These are phyloP conservation scores for Salix exigua DNA, from an alignment of 345 rosid genomes.

Conservation along the genomic window DNA sequence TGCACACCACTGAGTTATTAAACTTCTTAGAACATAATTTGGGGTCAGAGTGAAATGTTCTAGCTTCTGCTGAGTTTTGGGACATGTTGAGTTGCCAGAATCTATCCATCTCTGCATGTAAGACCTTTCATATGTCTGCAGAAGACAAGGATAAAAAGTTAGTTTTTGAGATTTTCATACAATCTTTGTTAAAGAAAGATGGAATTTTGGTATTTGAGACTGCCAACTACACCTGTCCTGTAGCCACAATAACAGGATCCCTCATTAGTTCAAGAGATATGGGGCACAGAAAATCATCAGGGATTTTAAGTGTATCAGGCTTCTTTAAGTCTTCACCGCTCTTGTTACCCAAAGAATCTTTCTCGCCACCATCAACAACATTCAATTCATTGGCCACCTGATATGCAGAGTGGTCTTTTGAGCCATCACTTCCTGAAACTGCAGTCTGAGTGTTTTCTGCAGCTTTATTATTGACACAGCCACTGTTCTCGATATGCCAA, in stretches of 20 bases:
- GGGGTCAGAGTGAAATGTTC: slow-evolving; percentile 73
- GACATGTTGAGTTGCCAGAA: slow-evolving; percentile 78
- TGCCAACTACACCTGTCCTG: slow-evolving; percentile 68
- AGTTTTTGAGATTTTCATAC: neutral
- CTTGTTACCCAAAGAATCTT: slow-evolving; percentile 36
- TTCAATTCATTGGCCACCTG: slow-evolving; percentile 20
- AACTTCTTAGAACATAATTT: slow-evolving; percentile 79
- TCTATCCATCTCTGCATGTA: slow-evolving; percentile 97
- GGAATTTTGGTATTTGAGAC: neutral
- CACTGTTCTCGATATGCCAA: slow-evolving; percentile 24
- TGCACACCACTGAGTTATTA: slow-evolving; percentile 78
- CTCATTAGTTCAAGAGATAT: slow-evolving; percentile 89
- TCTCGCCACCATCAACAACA: slow-evolving; percentile 35
- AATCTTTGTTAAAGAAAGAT: neutral
- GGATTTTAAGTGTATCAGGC: slow-evolving; percentile 49
- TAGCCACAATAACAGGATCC: slow-evolving; percentile 92
- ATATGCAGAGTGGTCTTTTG: slow-evolving; percentile 2
- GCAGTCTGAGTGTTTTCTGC: slow-evolving; percentile 18
- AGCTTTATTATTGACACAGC: slow-evolving; percentile 30
- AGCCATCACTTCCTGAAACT: slow-evolving; percentile 6
- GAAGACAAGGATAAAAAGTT: slow-evolving; percentile 3
- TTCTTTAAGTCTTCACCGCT: slow-evolving; percentile 51
- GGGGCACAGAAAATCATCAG: slow-evolving; percentile 84
- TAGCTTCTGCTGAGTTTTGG: slow-evolving; percentile 94
- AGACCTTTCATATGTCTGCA: slow-evolving; percentile 93